Evolutionary conservation across 257 asterid genomes (phyloP).

Genomic region (Salvia rosmarinus): DNA sequence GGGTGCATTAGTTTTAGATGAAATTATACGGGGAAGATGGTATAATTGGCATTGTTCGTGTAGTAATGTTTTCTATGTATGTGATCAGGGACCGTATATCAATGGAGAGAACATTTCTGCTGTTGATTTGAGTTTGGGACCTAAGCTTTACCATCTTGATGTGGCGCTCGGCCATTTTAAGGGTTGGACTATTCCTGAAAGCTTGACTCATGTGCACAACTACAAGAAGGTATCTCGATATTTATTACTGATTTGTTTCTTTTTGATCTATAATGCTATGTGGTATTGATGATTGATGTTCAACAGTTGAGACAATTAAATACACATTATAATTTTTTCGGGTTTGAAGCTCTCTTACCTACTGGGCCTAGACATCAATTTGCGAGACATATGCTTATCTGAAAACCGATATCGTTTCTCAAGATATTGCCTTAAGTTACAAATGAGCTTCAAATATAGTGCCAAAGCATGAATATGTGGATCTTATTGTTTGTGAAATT

Average conservation of each 20-base stretch:
- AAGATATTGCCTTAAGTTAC: neutral
- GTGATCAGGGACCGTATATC: slow-evolving; percentile 65
- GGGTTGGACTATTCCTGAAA: slow-evolving; percentile 69
- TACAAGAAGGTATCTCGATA: slow-evolving; percentile 57
- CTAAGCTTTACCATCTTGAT: slow-evolving; percentile 72
- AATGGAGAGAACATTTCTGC: slow-evolving; percentile 64
- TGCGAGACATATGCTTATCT: neutral
- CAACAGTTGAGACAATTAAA: neutral
- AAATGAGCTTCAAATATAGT: neutral
- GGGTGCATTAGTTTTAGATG: neutral
- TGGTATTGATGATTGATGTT: neutral
- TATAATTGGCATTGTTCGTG: neutral
- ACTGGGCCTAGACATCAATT: neutral
- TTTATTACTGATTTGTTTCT: neutral
- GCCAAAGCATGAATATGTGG: neutral
- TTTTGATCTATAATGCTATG: neutral
- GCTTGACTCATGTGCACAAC: slow-evolving; percentile 57
- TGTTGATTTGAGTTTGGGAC: slow-evolving; percentile 76
- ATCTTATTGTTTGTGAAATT: neutral
- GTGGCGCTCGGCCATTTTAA: slow-evolving; percentile 76
- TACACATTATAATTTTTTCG: neutral
- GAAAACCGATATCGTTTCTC: neutral
- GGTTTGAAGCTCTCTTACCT: neutral
- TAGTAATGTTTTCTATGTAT: neutral
- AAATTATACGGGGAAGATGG: neutral